Conservation (phyloP, 306 rosid species). For the Quercus aquifolioides region DNA sequence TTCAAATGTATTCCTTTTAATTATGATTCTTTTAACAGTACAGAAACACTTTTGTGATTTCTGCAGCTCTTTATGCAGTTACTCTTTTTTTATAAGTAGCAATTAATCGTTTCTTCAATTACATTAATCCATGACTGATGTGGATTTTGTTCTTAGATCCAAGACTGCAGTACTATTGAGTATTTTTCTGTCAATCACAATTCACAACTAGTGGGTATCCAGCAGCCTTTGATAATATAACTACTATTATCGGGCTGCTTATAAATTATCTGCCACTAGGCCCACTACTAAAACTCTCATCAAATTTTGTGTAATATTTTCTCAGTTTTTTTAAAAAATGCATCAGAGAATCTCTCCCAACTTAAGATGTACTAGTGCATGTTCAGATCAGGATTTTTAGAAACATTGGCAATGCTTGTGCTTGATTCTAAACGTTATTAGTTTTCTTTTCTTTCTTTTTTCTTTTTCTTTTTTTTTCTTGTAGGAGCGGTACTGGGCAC, state of each 20-base stretch:
- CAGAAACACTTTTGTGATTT: neutral
- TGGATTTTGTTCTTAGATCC: neutral
- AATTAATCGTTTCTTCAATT: neutral
- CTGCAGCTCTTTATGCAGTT: neutral
- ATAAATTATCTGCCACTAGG: neutral
- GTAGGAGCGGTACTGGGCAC: constrained; percentile 77
- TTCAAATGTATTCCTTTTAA: neutral
- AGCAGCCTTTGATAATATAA: neutral
- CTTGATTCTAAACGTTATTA: constrained; percentile 16
- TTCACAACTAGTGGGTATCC: neutral
- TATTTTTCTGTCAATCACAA: neutral
- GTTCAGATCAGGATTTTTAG: neutral
- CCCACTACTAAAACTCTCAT: neutral
- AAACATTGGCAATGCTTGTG: constrained; percentile 11
- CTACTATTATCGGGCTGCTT: neutral
- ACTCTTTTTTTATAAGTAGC: too few species aligned
- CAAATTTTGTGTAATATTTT: constrained; percentile 5
- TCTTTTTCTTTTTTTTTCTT: neutral
- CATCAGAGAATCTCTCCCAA: constrained; percentile 15
- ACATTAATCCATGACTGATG: neutral
- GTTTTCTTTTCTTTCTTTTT: neutral
- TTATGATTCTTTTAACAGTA: neutral
- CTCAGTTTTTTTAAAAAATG: neutral
- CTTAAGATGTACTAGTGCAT: neutral
- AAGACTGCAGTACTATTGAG: neutral